These are phyloP conservation scores for Mycena chlorophos DNA, from an alignment of 768 basidiomycete genomes.

Conservation along the genomic window DNA sequence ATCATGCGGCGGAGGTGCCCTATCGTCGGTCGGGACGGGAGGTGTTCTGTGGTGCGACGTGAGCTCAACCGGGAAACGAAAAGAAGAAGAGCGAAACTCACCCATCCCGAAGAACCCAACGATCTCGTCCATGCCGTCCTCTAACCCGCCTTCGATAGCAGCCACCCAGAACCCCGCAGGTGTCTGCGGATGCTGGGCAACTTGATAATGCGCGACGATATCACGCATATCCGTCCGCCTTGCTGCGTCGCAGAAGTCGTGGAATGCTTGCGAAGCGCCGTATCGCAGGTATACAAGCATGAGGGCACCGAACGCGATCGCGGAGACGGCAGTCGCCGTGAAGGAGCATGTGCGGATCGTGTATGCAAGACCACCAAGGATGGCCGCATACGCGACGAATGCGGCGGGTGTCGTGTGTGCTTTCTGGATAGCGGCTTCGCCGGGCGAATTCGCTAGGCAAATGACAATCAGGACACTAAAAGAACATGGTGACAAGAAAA, in stretches of 20 bases:
- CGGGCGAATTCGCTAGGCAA: constrained; percentile 10
- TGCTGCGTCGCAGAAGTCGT: constrained; percentile 4
- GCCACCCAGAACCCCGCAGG: constrained; percentile 28
- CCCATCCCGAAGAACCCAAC: constrained; percentile 26
- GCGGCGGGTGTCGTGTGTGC: neutral
- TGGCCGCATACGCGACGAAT: neutral
- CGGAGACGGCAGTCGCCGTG: neutral
- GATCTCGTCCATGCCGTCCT: constrained; percentile 10
- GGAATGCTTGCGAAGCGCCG: neutral
- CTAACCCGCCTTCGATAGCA: constrained; percentile 17
- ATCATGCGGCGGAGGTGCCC: constrained; percentile 25
- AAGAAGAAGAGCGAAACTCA: constrained; percentile 1
- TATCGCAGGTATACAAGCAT: neutral
- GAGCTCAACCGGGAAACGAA: neutral
- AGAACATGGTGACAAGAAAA: neutral
- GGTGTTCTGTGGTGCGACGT: constrained; percentile 6
- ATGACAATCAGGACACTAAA: neutral
- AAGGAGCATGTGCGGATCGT: neutral
- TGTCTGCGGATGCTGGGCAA: constrained; percentile 4
- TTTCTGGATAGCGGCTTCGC: neutral
- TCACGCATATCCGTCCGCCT: constrained; percentile 11
- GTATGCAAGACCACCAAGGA: neutral
- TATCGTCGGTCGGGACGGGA: neutral
- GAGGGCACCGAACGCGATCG: neutral
- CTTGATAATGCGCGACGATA: constrained; percentile 16